Conservation (phyloP, 2,329 filamentous ascomycete genomes). For the Aspergillus amoenus region DNA sequence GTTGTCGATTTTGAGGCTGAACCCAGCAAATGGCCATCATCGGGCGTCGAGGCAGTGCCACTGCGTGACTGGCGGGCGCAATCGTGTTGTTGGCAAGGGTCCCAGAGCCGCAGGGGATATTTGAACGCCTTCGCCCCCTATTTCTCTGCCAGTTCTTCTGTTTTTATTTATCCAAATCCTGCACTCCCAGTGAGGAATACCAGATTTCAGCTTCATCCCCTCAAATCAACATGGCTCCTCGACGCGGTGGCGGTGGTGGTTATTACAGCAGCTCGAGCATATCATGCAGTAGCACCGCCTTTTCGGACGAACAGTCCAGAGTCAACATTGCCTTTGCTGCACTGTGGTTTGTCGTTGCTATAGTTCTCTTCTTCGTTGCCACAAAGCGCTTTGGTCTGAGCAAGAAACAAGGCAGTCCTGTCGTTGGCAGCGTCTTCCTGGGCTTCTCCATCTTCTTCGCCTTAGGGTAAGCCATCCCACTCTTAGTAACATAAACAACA, state of each 20-base stretch:
- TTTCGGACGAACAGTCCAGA: not conserved
- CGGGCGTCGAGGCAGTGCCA: no score
- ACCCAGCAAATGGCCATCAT: no score
- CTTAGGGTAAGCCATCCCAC: not conserved
- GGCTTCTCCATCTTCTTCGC: not conserved
- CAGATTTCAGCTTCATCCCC: not conserved
- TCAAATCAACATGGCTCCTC: conserved; percentile 2
- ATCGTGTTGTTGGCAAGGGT: no score
- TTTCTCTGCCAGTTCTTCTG: not conserved
- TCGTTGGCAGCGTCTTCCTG: not conserved
- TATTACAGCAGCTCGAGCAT: not conserved
- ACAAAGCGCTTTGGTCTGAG: not conserved
- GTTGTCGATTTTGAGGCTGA: no score
- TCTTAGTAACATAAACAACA: no score
- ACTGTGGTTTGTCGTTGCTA: not conserved
- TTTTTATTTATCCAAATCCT: not conserved
- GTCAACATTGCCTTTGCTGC: not conserved
- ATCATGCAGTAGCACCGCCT: not conserved
- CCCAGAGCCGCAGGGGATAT: no score
- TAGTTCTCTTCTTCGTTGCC: not conserved
- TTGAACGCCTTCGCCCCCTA: not conserved
- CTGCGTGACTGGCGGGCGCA: no score
- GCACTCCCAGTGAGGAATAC: no score
- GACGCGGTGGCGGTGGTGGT: not conserved
- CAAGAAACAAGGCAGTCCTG: not conserved